A percentile compares a stretch with the other conserved stretches of the same genome.
phyloP scores from a whole-genome alignment of 345 rosid species.

The Aquilaria yunnanensis region DNA sequence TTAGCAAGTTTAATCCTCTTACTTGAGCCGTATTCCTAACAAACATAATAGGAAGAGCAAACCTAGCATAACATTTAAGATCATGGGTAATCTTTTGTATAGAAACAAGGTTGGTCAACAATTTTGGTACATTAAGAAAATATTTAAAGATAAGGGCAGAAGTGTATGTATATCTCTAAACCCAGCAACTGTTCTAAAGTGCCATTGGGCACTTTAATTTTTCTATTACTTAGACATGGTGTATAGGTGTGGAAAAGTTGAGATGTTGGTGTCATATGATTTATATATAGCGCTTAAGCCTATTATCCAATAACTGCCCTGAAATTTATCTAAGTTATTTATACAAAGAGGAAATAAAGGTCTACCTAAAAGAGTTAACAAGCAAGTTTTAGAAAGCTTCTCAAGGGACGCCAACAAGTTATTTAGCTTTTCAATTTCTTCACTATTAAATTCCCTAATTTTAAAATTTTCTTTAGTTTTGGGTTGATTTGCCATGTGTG shows the following conservation, averaged over 20 bases:
- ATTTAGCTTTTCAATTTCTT: not conserved
- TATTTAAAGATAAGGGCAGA: not conserved
- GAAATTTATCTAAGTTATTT: not conserved
- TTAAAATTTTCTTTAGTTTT: not conserved
- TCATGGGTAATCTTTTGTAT: not conserved
- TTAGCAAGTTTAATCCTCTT: too few species aligned
- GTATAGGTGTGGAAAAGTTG: not conserved
- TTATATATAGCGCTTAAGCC: not conserved
- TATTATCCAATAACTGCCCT: not conserved
- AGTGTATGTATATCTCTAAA: too few species aligned
- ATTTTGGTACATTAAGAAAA: not conserved
- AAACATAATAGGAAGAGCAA: too few species aligned
- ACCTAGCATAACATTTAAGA: too few species aligned
- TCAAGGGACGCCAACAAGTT: not conserved
- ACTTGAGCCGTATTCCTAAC: too few species aligned
- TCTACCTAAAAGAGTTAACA: not conserved
- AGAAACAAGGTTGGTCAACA: not conserved
- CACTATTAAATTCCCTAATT: not conserved
- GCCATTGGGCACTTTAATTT: not conserved
- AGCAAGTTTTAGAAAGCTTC: not conserved
- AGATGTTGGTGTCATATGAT: not conserved
- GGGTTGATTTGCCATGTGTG: not conserved
- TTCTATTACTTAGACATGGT: constrained; percentile 1
- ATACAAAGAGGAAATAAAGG: not conserved
- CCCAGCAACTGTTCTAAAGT: not conserved